Percentiles rank a stretch among this genome's conserved stretches.
phyloP scores from a whole-genome alignment of 768 basidiomycete species.

The Podaxis sp. region DNA sequence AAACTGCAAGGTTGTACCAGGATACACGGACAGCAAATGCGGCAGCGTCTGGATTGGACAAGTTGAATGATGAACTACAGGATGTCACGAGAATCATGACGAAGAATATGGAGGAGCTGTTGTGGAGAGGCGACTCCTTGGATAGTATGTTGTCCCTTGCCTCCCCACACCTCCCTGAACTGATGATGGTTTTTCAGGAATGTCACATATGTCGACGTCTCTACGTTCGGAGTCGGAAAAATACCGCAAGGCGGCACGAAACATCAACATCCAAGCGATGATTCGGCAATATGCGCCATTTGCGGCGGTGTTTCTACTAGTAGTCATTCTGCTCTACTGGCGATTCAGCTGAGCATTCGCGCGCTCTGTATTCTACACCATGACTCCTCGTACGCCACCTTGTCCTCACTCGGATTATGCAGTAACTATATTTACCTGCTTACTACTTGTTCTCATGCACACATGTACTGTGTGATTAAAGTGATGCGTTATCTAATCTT shows the following conservation, averaged over 20 bases:
- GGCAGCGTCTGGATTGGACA: conserved; percentile 70
- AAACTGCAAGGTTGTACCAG: conserved; percentile 91
- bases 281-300: conserved; percentile 94
- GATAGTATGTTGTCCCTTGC: conserved; percentile 60
- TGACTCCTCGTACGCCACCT: not conserved
- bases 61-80: conserved; percentile 92
- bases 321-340: conserved; percentile 79
- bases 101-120: conserved; percentile 98
- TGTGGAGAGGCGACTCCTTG: conserved; percentile 97
- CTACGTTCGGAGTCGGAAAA: conserved; percentile 95
- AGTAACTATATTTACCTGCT: conserved; percentile 10
- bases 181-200: conserved; percentile 47
- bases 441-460: not conserved
- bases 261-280: conserved; percentile 93
- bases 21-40: conserved; percentile 86
- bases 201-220: conserved; percentile 95
- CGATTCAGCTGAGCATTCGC: conserved; percentile 45
- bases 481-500: conserved; percentile 13
- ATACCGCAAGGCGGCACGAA: conserved; percentile 92
- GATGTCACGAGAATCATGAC: conserved; percentile 99
- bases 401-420: conserved; percentile 6
- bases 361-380: not conserved
- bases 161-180: not conserved
- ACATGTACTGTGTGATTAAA: not conserved
- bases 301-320: conserved; percentile 72